Base-by-base conservation (phyloP, 139 green algal species). In the Chlorella sorokiniana region DNA sequence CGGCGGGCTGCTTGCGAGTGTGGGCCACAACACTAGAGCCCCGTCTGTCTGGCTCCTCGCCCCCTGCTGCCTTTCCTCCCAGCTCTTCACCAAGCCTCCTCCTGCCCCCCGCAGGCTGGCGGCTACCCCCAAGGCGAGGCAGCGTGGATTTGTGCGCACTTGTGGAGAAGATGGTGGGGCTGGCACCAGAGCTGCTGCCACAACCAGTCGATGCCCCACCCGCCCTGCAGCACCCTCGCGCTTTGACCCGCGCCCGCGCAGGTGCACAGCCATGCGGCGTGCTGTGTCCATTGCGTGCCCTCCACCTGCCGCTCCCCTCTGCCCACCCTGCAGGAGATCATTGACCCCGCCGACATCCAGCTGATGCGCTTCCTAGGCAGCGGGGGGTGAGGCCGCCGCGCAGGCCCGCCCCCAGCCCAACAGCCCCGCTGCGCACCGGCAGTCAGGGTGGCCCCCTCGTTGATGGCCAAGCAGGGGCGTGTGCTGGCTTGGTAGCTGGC, bases 361-460 rank as follows among this genome's bases (percentile, higher is more conserved):
- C 83, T 94, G 40, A 70, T 92, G 31, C 89, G 89, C 45, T 93
- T 95, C 68, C 90, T 95, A 23, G 92, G 92, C 25, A 74, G 62
- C 37, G 73, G 73, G 0, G 73, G 73, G 73, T 79, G 73, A 69
- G 73, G 25, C 0, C 14, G 35, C 0, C 37, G 65, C 18, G 56
- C 27, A 35, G 56, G 56, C 18, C 3, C 22, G 27, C 6, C 22
- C 52, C 5, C 52, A 4, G 52, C 27, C 7, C 22, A 23, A 16
- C 52, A 61, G 52, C 52, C 22, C 22, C 22, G 52, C 3, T 20
- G 52, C 6, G 7, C 22, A 23, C 52, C 6, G 52, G 5, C 52
- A n/a, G 5, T 23, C 9, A 20, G 27, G 52, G 22, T 61, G 52
- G 22, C 27, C 22, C 52, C 3, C 52, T 61, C 27, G 22, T 23